A percentile compares a stretch with the other conserved stretches of the same genome.
Conservation (phyloP, 1,284 basidiomycete genomes). For the Thelephora terrestris region DNA sequence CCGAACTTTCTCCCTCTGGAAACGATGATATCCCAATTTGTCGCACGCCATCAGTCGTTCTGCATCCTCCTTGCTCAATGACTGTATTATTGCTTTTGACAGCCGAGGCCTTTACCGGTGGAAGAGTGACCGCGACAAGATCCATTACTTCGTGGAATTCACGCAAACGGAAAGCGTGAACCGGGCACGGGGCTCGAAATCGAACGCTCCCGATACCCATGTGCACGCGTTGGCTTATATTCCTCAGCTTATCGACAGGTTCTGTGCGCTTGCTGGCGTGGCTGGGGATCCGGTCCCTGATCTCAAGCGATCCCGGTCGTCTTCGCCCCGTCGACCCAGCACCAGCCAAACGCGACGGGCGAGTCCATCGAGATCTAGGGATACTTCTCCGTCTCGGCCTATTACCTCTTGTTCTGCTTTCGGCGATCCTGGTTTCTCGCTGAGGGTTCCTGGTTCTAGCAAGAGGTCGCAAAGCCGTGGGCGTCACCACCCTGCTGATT, state of each 20-base stretch:
- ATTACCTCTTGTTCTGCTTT: neutral
- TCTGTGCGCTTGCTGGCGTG: constrained; percentile 7
- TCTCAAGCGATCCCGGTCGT: neutral
- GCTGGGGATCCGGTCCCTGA: neutral
- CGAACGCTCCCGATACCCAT: constrained; percentile 11
- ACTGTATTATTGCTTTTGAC: neutral
- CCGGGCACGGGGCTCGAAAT: constrained; percentile 15
- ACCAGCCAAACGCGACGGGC: neutral
- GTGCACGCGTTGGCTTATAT: constrained; percentile 15
- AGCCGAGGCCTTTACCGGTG: constrained; percentile 17
- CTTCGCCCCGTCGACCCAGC: neutral
- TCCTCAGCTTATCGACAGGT: constrained; percentile 14
- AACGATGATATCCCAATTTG: neutral
- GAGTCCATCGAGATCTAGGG: neutral
- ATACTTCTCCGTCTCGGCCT: neutral
- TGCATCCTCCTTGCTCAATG: neutral
- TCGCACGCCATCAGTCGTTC: neutral
- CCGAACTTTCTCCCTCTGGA: neutral
- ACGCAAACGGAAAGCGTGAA: constrained; percentile 16
- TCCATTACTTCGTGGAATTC: constrained; percentile 22
- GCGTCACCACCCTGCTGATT: neutral
- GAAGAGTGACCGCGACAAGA: constrained; percentile 7
- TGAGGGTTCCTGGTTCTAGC: neutral
- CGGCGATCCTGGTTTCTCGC: neutral
- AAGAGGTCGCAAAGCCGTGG: neutral